phyloP scores from a whole-genome alignment of 2,329 filamentous ascomycete species.

The Alternaria hordeiaustralica region DNA sequence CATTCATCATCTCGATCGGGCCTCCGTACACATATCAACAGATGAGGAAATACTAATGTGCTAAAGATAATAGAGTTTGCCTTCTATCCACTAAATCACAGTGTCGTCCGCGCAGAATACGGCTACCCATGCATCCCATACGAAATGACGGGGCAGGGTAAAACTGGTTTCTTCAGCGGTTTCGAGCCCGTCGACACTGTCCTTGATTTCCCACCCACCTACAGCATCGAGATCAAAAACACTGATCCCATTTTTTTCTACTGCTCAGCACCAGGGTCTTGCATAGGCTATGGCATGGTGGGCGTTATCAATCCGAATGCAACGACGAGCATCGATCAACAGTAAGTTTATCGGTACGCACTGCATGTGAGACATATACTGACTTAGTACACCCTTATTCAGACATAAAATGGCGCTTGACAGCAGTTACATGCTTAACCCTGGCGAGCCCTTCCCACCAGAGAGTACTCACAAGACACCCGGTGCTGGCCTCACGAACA shows the following conservation, averaged over 20 bases:
- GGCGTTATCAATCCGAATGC: constrained; percentile 71
- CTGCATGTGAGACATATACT: background rate
- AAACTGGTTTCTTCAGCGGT: constrained; percentile 39
- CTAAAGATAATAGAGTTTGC: constrained; percentile 47
- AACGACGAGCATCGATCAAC: constrained; percentile 28
- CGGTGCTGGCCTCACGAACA: background rate
- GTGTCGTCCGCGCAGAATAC: constrained; percentile 51
- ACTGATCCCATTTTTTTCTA: constrained; percentile 48
- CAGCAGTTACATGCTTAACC: constrained; percentile 40
- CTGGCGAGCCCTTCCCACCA: constrained; percentile 43
- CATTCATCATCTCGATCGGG: background rate
- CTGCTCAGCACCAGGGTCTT: constrained; percentile 66
- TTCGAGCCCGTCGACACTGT: constrained; percentile 38
- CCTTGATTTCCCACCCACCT: constrained; percentile 35
- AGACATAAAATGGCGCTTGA: constrained; percentile 26
- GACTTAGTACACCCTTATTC: background rate
- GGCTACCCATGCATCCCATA: constrained; percentile 51
- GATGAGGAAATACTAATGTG: background rate
- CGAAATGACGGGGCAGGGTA: constrained; percentile 37
- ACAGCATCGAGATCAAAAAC: constrained; percentile 37
- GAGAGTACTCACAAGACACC: constrained; percentile 12
- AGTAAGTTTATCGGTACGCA: constrained; percentile 8
- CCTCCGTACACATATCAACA: background rate
- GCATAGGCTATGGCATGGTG: constrained; percentile 72
- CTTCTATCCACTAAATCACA: constrained; percentile 53